Percentiles rank a stretch among this genome's conserved stretches.
Conservation (phyloP, 305 asterid species). For the Fraxinus platypoda region DNA sequence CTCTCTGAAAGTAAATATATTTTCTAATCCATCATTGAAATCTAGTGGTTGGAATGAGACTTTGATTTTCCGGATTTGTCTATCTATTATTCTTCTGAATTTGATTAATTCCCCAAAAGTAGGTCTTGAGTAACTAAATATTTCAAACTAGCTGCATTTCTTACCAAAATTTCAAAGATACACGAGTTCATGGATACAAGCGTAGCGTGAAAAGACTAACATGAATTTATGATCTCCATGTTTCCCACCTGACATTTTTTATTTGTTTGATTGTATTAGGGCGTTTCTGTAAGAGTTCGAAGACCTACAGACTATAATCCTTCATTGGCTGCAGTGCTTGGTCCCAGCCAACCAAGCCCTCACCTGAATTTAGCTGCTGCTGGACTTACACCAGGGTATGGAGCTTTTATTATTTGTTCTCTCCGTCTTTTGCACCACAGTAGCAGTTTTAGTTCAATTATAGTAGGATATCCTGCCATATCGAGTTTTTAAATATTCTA, state of each 20-base stretch:
- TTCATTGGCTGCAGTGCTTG: slow-evolving; percentile 87
- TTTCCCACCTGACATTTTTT: slow-evolving; percentile 6
- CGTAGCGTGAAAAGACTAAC: neutral
- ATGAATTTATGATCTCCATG: slow-evolving; percentile 15
- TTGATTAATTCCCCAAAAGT: neutral
- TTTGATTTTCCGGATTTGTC: neutral
- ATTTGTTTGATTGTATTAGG: slow-evolving; percentile 39
- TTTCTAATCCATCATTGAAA: neutral
- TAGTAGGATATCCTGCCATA: neutral
- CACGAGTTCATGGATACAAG: neutral
- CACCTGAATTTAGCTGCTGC: slow-evolving; percentile 84
- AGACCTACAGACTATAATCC: slow-evolving; percentile 93
- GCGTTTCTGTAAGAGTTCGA: slow-evolving; percentile 85
- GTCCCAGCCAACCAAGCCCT: slow-evolving; percentile 94
- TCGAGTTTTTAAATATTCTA: neutral
- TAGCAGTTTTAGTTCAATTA: neutral
- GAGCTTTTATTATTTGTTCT: neutral
- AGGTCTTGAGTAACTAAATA: neutral
- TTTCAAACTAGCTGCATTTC: neutral
- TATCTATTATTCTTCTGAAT: neutral
- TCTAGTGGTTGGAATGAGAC: neutral
- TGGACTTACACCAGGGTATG: slow-evolving; percentile 81
- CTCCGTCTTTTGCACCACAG: neutral
- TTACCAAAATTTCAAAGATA: neutral
- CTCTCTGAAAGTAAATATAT: neutral